A percentile compares a stretch with the other conserved stretches of the same genome.
These are phyloP conservation scores for Herpetomonas muscarum DNA, from an alignment of 208 protist species.

Conservation along the genomic window DNA sequence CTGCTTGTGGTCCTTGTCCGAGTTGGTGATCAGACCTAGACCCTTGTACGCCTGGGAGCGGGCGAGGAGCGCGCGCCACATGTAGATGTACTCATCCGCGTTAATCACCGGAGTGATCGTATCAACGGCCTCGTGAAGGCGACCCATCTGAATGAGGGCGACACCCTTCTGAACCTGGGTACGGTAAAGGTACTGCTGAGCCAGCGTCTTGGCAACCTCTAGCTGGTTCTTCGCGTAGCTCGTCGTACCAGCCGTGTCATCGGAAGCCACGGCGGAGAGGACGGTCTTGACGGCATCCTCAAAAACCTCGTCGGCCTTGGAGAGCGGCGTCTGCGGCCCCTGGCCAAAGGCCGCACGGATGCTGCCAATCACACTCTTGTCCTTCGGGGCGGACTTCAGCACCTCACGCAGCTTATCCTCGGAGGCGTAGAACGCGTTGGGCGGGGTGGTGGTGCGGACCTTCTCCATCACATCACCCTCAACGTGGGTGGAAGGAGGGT, in stretches of 20 bases:
- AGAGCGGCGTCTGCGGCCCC: conserved; percentile 51
- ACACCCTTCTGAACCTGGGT: conserved; percentile 65
- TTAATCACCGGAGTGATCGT: conserved; percentile 62
- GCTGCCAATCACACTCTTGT: conserved; percentile 47
- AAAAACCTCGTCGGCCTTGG: conserved; percentile 53
- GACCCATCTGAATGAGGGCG: conserved; percentile 65
- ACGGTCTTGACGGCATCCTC: conserved; percentile 45
- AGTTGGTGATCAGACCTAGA: conserved; percentile 72
- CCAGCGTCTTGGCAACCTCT: conserved; percentile 44
- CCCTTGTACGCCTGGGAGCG: conserved; percentile 72
- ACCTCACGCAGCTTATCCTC: conserved; percentile 59
- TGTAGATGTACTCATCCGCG: conserved; percentile 83
- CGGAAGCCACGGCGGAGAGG: conserved; percentile 32
- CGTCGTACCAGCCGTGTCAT: conserved; percentile 45
- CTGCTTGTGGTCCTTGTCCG: conserved; percentile 77
- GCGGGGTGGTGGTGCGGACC: conserved; percentile 39
- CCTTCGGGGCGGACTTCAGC: conserved; percentile 45
- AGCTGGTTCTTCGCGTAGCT: conserved; percentile 43
- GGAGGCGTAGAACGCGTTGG: conserved; percentile 62
- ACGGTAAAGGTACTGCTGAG: conserved; percentile 72
- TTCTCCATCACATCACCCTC: conserved; percentile 41
- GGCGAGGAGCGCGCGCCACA: conserved; percentile 83
- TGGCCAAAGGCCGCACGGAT: conserved; percentile 56
- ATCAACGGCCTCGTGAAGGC: conserved; percentile 63
- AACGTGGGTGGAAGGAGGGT: conserved; percentile 28